A percentile compares a stretch with the other conserved stretches of the same genome.
These are phyloP conservation scores for Colletotrichum chrysophilum DNA, from an alignment of 2,329 filamentous ascomycete genomes.

Conservation along the genomic window DNA sequence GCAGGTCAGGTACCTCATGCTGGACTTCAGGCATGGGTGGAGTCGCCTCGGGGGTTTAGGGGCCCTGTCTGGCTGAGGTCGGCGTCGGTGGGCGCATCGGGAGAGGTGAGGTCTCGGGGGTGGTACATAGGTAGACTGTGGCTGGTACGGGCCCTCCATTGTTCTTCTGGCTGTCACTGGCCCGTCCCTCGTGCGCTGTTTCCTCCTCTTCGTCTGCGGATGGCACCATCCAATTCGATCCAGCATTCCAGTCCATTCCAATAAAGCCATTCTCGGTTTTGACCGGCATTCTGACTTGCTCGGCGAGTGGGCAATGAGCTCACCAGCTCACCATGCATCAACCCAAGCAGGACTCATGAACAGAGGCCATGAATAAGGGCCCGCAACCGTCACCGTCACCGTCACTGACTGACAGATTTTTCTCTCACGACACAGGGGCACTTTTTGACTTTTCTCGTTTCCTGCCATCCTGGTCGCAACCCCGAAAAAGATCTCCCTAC, in stretches of 20 bases:
- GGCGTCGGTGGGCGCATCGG: not conserved
- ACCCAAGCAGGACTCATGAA: not conserved
- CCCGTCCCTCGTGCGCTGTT: not conserved
- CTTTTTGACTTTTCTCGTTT: not conserved
- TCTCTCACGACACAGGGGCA: not conserved
- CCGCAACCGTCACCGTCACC: not conserved
- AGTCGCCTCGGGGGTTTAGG: not conserved
- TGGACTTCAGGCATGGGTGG: not conserved
- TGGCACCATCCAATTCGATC: not conserved
- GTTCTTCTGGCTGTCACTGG: not conserved
- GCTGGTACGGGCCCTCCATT: not conserved
- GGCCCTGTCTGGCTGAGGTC: conserved; percentile 5
- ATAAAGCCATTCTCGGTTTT: not conserved
- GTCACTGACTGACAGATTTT: not conserved
- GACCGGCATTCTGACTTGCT: not conserved
- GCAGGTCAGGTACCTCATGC: too few species aligned
- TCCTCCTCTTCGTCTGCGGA: not conserved
- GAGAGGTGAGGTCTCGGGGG: not conserved
- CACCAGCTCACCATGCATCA: not conserved
- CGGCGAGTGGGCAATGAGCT: not conserved
- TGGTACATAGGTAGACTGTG: not conserved
- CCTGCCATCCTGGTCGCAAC: not conserved
- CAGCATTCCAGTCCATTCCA: not conserved
- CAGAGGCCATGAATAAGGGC: not conserved
- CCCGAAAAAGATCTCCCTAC: not conserved